Evolutionary conservation across 1,284 basidiomycete species (phyloP), one percentile per base, ranked within the genome.

Genomic region (Prillingera fragicola): DNA sequence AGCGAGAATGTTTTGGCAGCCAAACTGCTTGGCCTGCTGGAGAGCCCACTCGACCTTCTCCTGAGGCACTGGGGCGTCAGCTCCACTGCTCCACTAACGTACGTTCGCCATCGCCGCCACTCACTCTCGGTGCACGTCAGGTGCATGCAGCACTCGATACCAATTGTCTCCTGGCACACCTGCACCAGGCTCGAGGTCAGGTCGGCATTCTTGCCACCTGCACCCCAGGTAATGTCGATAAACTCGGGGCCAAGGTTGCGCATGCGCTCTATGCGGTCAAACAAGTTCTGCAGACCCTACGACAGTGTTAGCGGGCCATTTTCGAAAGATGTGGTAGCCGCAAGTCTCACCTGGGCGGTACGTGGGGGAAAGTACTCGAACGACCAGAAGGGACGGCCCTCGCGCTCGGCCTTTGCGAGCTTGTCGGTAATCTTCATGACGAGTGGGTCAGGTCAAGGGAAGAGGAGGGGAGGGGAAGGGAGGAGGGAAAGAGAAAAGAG

Each of bases 181-280:
- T 94, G 92, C 56, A 98, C 91, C 73, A 99, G 84, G 63, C 92
- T 87, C n/a, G 84, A 82, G 8, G 89, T 91, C 48, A 94, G 74
- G 63, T 92, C 88, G 38, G 89, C 91, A 18, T 91, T 94, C 51
- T 91, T 80, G 45, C 92, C 92, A 43, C 92, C 92, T 37, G 92
- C 92, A 72, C 95, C 94, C 91, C 88, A 97, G 67, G 92, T 98
- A 65, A 98, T 95, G 70, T 98, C 92, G 61, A 97, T 87, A 66
- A 97, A 98, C 72, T 95, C 94, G 14, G 95, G 95, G 4, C 95
- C 95, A 34, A 96, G 75, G 19, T 82, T 80, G 48, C 90, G 80
- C 94, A 98, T 98, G 57, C 95, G 87, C 72, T 96, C 91, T 73
- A 97, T 94, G 62, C 94, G 90, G 73, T 96, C 94, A 50, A 90